Evolutionary conservation across 2,329 filamentous ascomycete genomes (phyloP), one percentile per base, ranked within the genome.

Genomic region (Helicocarpus griseus): DNA sequence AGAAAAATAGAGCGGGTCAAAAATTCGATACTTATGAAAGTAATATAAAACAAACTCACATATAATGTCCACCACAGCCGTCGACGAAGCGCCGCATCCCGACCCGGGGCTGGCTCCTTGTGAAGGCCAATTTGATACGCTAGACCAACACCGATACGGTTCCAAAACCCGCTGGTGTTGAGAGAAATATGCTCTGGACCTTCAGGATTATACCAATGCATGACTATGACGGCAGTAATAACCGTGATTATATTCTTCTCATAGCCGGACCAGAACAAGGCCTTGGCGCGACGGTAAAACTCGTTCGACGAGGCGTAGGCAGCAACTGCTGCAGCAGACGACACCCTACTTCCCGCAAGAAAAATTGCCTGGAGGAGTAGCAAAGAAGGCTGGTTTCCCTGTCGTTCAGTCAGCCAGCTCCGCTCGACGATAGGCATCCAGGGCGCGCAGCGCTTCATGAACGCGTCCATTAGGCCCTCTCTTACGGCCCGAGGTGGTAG

Each of bases 51-150:
- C 3, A 14, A 43, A 56, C 69, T 61, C 48, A 70, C 68, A 39
- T 69, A 68, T 17, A 73, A 55, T 17, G 68, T 69, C 71, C 71
- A 73, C 70, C 70, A 73, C 7, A 73, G 59, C 44, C 69, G 61
- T 48, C 65, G 66, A 45, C 70, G 61, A 9, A 72, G 52, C 5
- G 63, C 58, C 19, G 65, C 64, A 53, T 72, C 66, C 22, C 60
- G 55, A 46, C 63, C 65, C 4, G 58, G 58, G 3, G 56, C 57
- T 2, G 70, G 69, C 48, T 74, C 70, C 38, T 67, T 65, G 53
- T 73, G 71, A n/a, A 74, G 58, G 3, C 71, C 70, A 51, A 73
- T 63, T 50, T 73, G 71, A 58, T 72, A 70, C 2, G 69, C 70
- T 24, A 74, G 56, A 1, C 69, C 69, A 19, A 70, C 65, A 35